These are phyloP conservation scores for Oemleria cerasiformis DNA, from an alignment of 306 rosid genomes.

Conservation along the genomic window DNA sequence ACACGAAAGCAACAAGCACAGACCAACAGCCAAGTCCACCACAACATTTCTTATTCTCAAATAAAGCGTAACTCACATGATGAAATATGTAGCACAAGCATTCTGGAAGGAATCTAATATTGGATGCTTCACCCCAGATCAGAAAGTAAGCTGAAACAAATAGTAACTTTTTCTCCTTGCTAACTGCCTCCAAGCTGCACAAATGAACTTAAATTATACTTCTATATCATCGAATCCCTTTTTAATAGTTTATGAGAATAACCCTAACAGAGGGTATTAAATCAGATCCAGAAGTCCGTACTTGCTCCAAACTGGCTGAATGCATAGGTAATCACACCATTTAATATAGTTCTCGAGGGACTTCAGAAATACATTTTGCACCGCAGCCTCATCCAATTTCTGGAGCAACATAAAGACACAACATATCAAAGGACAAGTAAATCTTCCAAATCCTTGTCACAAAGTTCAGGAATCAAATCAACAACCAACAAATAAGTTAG, in stretches of 20 bases:
- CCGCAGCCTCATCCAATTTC: constrained; percentile 84
- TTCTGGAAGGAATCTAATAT: constrained; percentile 91
- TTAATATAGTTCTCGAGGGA: constrained; percentile 82
- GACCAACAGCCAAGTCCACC: constrained; percentile 3
- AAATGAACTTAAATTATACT: constrained; percentile 19
- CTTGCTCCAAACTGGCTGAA: constrained; percentile 95
- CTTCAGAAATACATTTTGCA: constrained; percentile 55
- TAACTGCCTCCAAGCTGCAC: constrained; percentile 58
- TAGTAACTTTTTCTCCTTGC: constrained; percentile 70
- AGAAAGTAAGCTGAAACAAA: constrained; percentile 71
- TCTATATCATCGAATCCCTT: constrained; percentile 4
- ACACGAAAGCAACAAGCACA: neutral
- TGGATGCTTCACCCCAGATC: constrained; percentile 95
- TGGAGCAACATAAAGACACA: constrained; percentile 28
- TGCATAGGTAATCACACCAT: constrained; percentile 79
- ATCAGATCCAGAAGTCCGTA: constrained; percentile 26
- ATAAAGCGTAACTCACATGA: constrained; percentile 62
- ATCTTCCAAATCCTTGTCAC: neutral
- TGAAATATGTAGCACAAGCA: constrained; percentile 99
- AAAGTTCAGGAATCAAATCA: neutral
- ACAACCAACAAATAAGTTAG: neutral
- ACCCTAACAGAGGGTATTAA: constrained; percentile 10
- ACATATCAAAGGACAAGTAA: neutral
- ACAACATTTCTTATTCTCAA: neutral
- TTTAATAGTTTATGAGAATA: neutral